These are phyloP conservation scores for Suillus variegatus DNA, from an alignment of 768 basidiomycete genomes.

Conservation along the genomic window DNA sequence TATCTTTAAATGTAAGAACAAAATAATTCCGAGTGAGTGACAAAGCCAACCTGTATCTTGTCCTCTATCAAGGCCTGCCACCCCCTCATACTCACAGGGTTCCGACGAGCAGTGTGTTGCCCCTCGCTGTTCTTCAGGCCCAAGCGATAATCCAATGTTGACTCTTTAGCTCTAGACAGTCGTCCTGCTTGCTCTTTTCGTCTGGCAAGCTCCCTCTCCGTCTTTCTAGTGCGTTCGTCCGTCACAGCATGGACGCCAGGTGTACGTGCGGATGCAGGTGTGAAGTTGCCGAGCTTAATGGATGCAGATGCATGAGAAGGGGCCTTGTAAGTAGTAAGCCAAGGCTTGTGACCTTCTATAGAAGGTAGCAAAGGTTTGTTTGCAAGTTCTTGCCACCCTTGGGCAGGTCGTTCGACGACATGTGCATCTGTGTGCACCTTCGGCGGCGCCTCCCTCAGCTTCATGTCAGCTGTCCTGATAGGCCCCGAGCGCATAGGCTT, in stretches of 20 bases:
- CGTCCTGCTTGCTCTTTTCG: slow-evolving; percentile 54
- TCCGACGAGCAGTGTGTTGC: slow-evolving; percentile 35
- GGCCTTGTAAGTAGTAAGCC: slow-evolving; percentile 66
- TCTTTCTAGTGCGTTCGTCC: slow-evolving; percentile 42
- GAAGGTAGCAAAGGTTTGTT: slow-evolving; percentile 56
- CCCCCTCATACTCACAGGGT: slow-evolving; percentile 68
- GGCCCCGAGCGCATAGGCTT: slow-evolving; percentile 71
- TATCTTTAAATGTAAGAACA: slow-evolving; percentile 24
- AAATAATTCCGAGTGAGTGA: neutral
- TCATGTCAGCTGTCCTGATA: slow-evolving; percentile 65
- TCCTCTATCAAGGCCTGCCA: slow-evolving; percentile 80
- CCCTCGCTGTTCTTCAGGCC: slow-evolving; percentile 37
- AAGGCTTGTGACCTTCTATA: slow-evolving; percentile 60
- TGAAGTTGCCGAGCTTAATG: slow-evolving; percentile 53
- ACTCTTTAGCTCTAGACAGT: slow-evolving; percentile 65
- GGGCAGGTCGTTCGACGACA: slow-evolving; percentile 1
- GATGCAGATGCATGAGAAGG: slow-evolving; percentile 56
- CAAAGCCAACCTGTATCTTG: slow-evolving; percentile 64
- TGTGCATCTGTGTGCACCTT: slow-evolving; percentile 28
- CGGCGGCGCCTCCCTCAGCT: slow-evolving; percentile 53
- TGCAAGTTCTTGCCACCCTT: slow-evolving; percentile 23
- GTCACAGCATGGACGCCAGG: slow-evolving; percentile 21
- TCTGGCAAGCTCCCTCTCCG: slow-evolving; percentile 53
- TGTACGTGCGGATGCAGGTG: slow-evolving; percentile 24
- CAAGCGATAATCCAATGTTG: slow-evolving; percentile 74